Percentiles rank a stretch among this genome's conserved stretches.
phyloP scores from a whole-genome alignment of 495 filamentous ascomycete genomes.

The Cairneyella variabilis region DNA sequence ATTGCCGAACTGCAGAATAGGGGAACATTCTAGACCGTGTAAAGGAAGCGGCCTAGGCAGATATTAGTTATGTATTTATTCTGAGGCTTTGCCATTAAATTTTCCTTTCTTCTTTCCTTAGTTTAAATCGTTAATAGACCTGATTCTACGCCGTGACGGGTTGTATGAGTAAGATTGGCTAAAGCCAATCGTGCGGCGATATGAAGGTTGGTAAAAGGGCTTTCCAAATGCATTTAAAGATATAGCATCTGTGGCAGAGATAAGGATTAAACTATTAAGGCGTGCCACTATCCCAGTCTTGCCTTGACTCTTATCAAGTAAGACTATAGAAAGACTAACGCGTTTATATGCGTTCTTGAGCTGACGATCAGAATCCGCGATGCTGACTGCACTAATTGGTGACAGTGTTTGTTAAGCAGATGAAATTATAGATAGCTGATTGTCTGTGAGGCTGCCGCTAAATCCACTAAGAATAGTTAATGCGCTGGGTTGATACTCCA shows the following conservation, averaged over 20 bases:
- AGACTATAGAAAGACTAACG: slow-evolving; percentile 51
- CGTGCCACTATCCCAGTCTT: slow-evolving; percentile 21
- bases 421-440: slow-evolving; percentile 48
- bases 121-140: too few relatives aligned
- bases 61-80: too few relatives aligned
- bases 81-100: too few relatives aligned
- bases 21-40: too few relatives aligned
- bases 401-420: slow-evolving; percentile 40
- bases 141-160: slow-evolving; percentile 47
- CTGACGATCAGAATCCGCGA: slow-evolving; percentile 40
- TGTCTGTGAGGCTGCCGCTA: slow-evolving; percentile 46
- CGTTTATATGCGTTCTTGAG: slow-evolving; percentile 49
- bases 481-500: slow-evolving; percentile 42
- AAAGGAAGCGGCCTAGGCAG: too few relatives aligned
- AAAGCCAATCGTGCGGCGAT: slow-evolving; percentile 59
- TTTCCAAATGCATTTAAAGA: slow-evolving; percentile 40
- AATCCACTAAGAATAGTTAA: slow-evolving; percentile 48
- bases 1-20: too few relatives aligned
- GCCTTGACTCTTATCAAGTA: slow-evolving; percentile 42
- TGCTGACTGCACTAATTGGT: slow-evolving; percentile 44
- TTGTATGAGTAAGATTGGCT: slow-evolving; percentile 42
- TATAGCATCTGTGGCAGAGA: slow-evolving; percentile 37
- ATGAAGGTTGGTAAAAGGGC: slow-evolving; percentile 44
- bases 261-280: slow-evolving; percentile 27
- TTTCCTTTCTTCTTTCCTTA: too few relatives aligned